Conservation (phyloP, 176 grass and related monocot genomes). For the Dactylis glomerata region DNA sequence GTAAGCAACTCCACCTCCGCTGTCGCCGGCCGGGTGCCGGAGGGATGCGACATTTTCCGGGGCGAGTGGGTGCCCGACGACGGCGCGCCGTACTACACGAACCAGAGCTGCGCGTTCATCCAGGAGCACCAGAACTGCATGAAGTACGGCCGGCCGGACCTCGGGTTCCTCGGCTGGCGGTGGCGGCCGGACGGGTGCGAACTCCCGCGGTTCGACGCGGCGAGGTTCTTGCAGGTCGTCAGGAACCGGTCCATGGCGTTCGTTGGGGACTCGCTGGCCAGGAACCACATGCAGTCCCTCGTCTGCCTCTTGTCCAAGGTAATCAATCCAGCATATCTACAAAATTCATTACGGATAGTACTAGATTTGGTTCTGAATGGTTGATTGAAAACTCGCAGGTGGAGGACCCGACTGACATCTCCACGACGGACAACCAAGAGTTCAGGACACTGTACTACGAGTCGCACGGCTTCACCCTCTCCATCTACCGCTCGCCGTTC, state of each 20-base stretch:
- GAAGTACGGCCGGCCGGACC: conserved; percentile 66
- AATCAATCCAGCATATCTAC: not conserved
- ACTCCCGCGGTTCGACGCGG: conserved; percentile 58
- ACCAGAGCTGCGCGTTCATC: conserved; percentile 50
- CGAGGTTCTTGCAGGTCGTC: conserved; percentile 42
- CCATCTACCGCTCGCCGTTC: conserved; percentile 58
- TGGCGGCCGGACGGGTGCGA: conserved; percentile 55
- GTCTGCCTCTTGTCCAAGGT: conserved; percentile 71
- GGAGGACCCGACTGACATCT: conserved; percentile 30
- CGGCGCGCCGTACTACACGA: conserved; percentile 53
- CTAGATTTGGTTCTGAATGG: no score
- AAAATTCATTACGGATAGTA: no score
- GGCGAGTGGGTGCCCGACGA: conserved; percentile 41
- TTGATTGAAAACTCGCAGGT: not conserved
- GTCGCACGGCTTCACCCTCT: conserved; percentile 48
- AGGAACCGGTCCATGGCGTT: conserved; percentile 51
- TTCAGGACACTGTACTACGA: conserved; percentile 24
- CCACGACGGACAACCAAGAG: not conserved
- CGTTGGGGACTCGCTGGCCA: conserved; percentile 72
- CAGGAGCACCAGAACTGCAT: conserved; percentile 92
- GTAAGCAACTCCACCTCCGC: not conserved
- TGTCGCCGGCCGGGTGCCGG: not conserved
- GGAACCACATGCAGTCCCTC: conserved; percentile 85
- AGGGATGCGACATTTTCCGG: conserved; percentile 39
- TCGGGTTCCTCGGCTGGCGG: conserved; percentile 48